These are phyloP conservation scores for Halophytophthora polymorphica DNA, from an alignment of 352 stramenopile genomes.

Conservation along the genomic window DNA sequence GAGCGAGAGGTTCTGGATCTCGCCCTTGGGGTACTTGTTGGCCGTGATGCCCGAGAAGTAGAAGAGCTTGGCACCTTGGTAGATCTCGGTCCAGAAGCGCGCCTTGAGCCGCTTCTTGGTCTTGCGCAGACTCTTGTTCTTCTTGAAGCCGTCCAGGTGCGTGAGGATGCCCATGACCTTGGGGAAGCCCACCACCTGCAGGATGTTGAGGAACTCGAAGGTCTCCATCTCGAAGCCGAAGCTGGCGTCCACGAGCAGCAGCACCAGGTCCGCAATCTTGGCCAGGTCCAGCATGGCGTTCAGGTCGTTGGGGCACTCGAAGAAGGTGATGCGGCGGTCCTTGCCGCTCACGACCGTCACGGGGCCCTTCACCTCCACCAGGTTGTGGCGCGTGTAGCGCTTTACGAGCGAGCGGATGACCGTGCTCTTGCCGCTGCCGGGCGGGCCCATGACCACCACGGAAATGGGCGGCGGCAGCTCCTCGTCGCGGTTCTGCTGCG, in stretches of 20 bases:
- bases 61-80: slow-evolving; percentile 94
- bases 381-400: slow-evolving; percentile 98
- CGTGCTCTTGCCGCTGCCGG: slow-evolving; percentile 96
- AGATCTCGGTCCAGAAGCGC: slow-evolving; percentile 99
- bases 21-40: slow-evolving; percentile 99
- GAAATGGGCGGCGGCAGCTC: slow-evolving; percentile 92
- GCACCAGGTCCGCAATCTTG: slow-evolving; percentile 98
- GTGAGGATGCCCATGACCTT: slow-evolving; percentile 99
- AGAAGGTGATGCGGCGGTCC: slow-evolving; percentile 97
- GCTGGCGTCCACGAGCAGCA: slow-evolving; percentile 99
- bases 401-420: slow-evolving; percentile 98
- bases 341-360: slow-evolving; percentile 99
- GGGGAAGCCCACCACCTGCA: slow-evolving; percentile 92
- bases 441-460: slow-evolving; percentile 98
- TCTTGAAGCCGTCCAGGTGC: slow-evolving; percentile 98
- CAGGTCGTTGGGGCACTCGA: slow-evolving; percentile 97
- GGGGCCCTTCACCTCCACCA: slow-evolving; percentile 96
- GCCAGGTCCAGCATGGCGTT: slow-evolving; percentile 95
- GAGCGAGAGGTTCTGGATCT: slow-evolving; percentile 97
- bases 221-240: slow-evolving; percentile 99
- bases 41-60: slow-evolving; percentile 97
- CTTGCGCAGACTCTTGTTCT: slow-evolving; percentile 97
- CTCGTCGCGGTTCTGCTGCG: slow-evolving; percentile 75
- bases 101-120: slow-evolving; percentile 99
- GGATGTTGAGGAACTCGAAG: slow-evolving; percentile 99